Conservation (phyloP, 2,329 filamentous ascomycete genomes). For the Cladophialophora exuberans region DNA sequence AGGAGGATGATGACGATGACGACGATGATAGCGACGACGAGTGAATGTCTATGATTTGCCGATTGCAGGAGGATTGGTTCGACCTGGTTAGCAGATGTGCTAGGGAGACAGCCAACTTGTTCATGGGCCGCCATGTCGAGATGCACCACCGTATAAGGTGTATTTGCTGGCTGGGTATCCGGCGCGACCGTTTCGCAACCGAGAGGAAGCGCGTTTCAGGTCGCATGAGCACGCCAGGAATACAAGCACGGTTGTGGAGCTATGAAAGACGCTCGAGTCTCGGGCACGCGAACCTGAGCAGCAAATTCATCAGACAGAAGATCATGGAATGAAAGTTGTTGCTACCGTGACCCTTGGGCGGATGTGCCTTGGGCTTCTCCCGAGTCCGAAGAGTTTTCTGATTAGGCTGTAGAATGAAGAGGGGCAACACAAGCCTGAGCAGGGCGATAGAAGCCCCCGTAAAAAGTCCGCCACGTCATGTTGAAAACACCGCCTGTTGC, state of each 20-base stretch:
- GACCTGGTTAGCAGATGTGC: neutral
- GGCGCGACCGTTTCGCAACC: conserved; percentile 15
- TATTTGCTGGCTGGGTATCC: conserved; percentile 9
- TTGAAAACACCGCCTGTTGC: conserved; percentile 10
- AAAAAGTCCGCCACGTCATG: conserved; percentile 15
- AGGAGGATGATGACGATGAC: conserved; percentile 44
- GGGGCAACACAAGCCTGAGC: conserved; percentile 7
- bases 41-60: conserved; percentile 36
- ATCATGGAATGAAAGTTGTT: conserved; percentile 2
- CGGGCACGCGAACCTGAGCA: neutral
- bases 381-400: conserved; percentile 1
- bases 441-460: no score
- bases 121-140: neutral
- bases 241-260: conserved; percentile 3
- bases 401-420: conserved; percentile 11
- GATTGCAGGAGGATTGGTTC: neutral
- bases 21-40: conserved; percentile 45
- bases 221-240: conserved; percentile 7
- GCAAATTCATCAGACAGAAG: neutral
- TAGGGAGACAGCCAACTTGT: neutral
- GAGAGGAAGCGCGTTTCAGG: conserved; percentile 22
- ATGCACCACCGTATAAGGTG: neutral
- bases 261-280: neutral
- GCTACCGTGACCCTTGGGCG: neutral
- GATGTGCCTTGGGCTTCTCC: neutral